Evolutionary conservation across 1,284 basidiomycete species (phyloP), one percentile per base, ranked within the genome.

Genomic region (Golubevia sp.): DNA sequence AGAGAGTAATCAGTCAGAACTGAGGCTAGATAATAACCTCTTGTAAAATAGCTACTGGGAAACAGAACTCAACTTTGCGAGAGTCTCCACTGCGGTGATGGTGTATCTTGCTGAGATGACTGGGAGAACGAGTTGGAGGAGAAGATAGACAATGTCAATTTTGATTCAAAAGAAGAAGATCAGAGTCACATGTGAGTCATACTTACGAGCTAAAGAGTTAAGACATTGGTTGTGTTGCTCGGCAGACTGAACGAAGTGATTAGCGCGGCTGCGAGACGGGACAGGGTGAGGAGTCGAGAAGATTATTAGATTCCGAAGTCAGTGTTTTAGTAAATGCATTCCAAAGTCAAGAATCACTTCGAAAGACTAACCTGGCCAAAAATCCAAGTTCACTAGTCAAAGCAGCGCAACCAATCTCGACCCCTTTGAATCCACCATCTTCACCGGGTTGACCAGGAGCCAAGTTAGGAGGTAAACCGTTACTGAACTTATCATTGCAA

Each of bases 211-310:
- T 18, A 21, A 54, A 21, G 18, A 54, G 52, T 20, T 21, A n/a
- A 25, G 11, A 55, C 23, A 55, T 20, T 20, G 57, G 18, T 59
- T 59, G 11, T 59, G 57, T 53, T 52, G 51, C 48, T 59, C 57
- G 24, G 57, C 57, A n/a, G 48, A 24, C 48, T 59, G 57, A n/a
- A 50, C 57, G 24, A 59, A 59, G 24, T 59, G 57, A 27, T 38
- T 38, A 25, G 57, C 57, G 8, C 57, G 57, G 20, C 48, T 57
- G 30, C 2, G 18, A 27, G 44, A 20, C 18, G 44, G 53, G 13
- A 55, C 5, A 21, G 21, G n/a, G n/a, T n/a, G n/a, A n/a, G n/a
- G n/a, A n/a, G n/a, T n/a, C n/a, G n/a, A n/a, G n/a, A n/a, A n/a
- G n/a, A n/a, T n/a, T n/a, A n/a, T n/a, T n/a, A n/a, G n/a, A n/a